These are phyloP conservation scores for Yarrowia yakushimensis DNA, from an alignment of 805 yeast genomes.

Conservation along the genomic window DNA sequence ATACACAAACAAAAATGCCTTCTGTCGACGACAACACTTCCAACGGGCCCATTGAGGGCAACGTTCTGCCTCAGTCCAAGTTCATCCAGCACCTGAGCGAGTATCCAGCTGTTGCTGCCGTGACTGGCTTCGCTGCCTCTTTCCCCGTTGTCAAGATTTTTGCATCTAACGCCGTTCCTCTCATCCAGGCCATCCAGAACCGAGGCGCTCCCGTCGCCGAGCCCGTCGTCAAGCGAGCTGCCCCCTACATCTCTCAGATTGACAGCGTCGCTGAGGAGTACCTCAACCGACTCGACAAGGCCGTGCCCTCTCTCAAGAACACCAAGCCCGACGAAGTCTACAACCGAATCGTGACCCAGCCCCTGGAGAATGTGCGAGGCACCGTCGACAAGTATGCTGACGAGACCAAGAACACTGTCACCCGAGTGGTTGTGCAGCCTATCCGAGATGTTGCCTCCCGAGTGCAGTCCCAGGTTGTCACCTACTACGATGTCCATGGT, in stretches of 20 bases:
- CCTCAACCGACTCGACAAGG: constrained; percentile 55
- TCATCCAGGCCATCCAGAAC: constrained; percentile 44
- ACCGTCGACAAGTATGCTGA: constrained; percentile 39
- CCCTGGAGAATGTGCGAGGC: constrained; percentile 39
- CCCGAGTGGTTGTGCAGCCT: constrained; percentile 49
- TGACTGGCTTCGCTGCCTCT: constrained; percentile 56
- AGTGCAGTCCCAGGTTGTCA: constrained; percentile 50
- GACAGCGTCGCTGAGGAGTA: constrained; percentile 55
- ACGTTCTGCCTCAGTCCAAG: constrained; percentile 35
- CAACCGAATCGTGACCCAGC: constrained; percentile 40
- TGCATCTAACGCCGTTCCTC: constrained; percentile 59
- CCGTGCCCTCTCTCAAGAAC: constrained; percentile 58
- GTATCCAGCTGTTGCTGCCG: constrained; percentile 55
- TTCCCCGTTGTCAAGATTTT: constrained; percentile 56
- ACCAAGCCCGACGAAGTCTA: constrained; percentile 53
- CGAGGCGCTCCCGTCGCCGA: constrained; percentile 35
- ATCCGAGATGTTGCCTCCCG: constrained; percentile 42
- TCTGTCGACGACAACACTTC: constrained; percentile 25
- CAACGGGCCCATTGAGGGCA: constrained; percentile 24
- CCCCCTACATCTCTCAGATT: constrained; percentile 46
- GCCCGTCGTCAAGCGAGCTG: constrained; percentile 41
- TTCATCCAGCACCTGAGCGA: constrained; percentile 51
- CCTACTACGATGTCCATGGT: constrained; percentile 56
- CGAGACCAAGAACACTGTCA: constrained; percentile 36
- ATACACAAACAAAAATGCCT: constrained; percentile 21